Evolutionary conservation across 331 rosid genomes (phyloP).

Genomic region (Dryas integrifolia): DNA sequence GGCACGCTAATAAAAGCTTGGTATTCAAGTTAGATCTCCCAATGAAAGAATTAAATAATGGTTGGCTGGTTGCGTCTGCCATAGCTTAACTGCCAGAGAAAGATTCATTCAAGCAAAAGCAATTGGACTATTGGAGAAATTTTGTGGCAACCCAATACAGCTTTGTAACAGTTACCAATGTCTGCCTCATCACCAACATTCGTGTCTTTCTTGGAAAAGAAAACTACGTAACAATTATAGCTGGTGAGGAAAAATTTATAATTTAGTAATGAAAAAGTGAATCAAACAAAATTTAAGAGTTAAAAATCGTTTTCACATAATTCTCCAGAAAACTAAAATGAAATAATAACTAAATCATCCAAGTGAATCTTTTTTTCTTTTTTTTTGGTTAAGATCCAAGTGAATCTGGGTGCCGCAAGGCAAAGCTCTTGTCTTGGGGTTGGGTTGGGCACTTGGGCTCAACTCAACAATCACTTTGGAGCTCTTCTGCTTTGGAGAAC

Average conservation of each 20-base stretch:
- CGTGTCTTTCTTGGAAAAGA: not conserved
- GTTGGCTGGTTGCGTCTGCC: not conserved
- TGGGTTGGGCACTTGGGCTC: not conserved
- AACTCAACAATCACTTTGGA: not conserved
- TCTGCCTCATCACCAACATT: not conserved
- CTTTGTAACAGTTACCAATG: not conserved
- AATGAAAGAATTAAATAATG: not conserved
- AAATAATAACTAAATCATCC: not conserved
- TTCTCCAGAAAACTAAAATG: not conserved
- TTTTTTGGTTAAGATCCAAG: no score
- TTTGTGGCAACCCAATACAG: not conserved
- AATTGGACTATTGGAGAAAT: no score
- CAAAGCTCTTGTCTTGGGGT: no score
- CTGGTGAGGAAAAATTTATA: no score
- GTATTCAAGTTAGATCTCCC: not conserved
- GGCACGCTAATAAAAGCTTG: conserved; percentile 1
- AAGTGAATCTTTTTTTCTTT: no score
- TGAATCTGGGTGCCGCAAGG: no score
- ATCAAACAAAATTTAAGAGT: no score
- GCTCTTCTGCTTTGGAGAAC: no score
- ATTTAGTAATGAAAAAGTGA: no score
- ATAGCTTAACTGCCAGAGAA: not conserved
- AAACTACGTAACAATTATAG: no score
- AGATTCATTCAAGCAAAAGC: no score
- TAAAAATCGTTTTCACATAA: no score